These are phyloP conservation scores for Russula brevipes DNA, from an alignment of 768 basidiomycete genomes.

Conservation along the genomic window DNA sequence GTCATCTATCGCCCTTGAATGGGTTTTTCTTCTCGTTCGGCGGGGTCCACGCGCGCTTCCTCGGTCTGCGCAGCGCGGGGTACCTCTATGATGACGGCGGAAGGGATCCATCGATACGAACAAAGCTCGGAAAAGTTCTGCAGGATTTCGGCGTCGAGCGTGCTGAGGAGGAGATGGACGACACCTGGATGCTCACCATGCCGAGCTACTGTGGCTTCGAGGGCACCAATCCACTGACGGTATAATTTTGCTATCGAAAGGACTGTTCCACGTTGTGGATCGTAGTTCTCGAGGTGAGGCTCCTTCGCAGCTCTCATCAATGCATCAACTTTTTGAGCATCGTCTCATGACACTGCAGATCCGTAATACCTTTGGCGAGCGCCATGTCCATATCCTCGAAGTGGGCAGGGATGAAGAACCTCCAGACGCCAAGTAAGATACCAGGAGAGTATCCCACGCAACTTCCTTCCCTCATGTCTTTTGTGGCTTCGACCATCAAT, in stretches of 20 bases:
- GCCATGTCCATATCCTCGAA: conserved; percentile 54
- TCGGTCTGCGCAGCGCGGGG: conserved; percentile 39
- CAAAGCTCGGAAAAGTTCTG: conserved; percentile 41
- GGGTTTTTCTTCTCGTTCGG: conserved; percentile 57
- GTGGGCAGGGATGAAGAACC: conserved; percentile 43
- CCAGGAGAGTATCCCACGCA: neutral
- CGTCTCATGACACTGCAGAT: conserved; percentile 35
- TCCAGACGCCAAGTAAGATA: conserved; percentile 20
- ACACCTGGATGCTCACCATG: conserved; percentile 73
- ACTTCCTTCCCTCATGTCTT: neutral
- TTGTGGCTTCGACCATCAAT: conserved; percentile 53
- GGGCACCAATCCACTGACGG: conserved; percentile 66
- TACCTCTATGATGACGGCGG: conserved; percentile 26
- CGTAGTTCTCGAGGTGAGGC: conserved; percentile 52
- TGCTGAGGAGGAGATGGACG: conserved; percentile 34
- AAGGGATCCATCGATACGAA: conserved; percentile 32
- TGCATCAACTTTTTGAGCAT: neutral
- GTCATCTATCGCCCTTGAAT: conserved; percentile 41
- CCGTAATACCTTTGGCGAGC: conserved; percentile 72
- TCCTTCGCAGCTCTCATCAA: neutral
- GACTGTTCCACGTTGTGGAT: conserved; percentile 34
- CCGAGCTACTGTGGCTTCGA: conserved; percentile 60
- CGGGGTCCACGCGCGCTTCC: conserved; percentile 39
- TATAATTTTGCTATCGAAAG: conserved; percentile 56
- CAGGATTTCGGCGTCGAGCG: conserved; percentile 28